Evolutionary conservation across 2,329 filamentous ascomycete genomes (phyloP), one percentile per base, ranked within the genome.

Genomic region (Eutypa lata): DNA sequence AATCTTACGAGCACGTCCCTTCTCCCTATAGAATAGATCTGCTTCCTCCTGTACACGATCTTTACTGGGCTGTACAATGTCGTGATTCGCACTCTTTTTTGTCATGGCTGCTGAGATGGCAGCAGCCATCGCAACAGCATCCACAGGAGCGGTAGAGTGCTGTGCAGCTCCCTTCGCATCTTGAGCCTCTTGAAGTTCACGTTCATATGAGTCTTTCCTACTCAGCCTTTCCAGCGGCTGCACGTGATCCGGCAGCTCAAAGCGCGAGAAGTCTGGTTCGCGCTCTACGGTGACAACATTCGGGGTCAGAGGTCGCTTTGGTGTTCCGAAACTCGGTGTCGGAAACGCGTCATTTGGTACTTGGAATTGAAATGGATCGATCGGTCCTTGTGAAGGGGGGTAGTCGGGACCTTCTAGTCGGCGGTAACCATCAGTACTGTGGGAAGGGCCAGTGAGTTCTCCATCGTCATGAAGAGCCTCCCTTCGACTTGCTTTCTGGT

Each of bases 361-460:
- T 65, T 80, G 81, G 62, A 74, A 86, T 64, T 83, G 75, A 65
- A 86, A 85, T 18, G 82, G 80, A 66, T 86, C 78, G 62, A 81
- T 65, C 48, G 66, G 61, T n/a, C 65, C 60, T 53, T 60, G 61
- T 54, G 65, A 59, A 22, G 54, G 54, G 49, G 65, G 59, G 52
- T 64, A 54, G 21, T 40, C 55, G 47, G 61, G 55, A 50, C 58
- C 54, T 57, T 62, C 60, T 49, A 63, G 40, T 53, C 59, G 53
- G 61, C 68, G 58, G 59, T 70, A 61, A 54, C 67, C 43, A 57
- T 62, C 52, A 49, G 50, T 49, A 50, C 57, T 56, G n/a, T 55
- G 40, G 42, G 53, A 49, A 47, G 56, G 56, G 45, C 53, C 54
- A 47, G 59, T 37, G 44, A 47, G 54, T 48, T 55, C 63, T 43